Base-by-base conservation (phyloP, 345 rosid genomes). In the Carallia pectinifolia region DNA sequence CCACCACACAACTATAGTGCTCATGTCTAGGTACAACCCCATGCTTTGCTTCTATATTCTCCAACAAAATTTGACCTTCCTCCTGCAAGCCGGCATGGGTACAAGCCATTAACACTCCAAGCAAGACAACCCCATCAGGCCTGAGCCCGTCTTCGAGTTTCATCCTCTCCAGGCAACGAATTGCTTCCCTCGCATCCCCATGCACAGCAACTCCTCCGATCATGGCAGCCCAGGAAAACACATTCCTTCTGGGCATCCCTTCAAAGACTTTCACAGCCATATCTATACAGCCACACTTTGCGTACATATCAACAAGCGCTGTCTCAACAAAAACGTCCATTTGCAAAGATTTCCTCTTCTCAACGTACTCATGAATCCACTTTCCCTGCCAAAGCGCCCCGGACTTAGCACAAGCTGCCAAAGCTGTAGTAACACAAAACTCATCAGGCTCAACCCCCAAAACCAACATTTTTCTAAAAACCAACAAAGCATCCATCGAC, bases 301-400 rank as follows among this genome's bases (percentile, higher is more conserved):
- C 83, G 77, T 86, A 81, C 90, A 85, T 86, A 67, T 88, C 86
- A 73, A 88, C 84, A 36, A 85, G 85, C 1, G 90, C 81, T 1
- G 89, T 86, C 12, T 89, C 86, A 1, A 83, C 47, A 78, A 80
- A 84, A 1, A 86, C 81, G 69, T 88, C 90, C 33, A 31, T 33
- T 52, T 69, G 76, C 61, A 80, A 17, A 39, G 71, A 73, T 23
- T 64, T 73, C 55, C 62, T 77, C 76, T 66, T 81, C 83, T 79
- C 77, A 58, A 81, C 2, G 55, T 80, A 19, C 68, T 86, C 90
- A 68, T 86, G 87, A 73, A 88, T 77, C 93, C 85, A 85, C 65
- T 75, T 83, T 65, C 93, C 90, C 30, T 85, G 86, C 73, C 58
- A 17, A 4, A 86, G 79, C 60, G 82, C 84, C 64, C 86, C 90